Conservation (phyloP, 2,329 filamentous ascomycete genomes). For the Xylariales sp. region DNA sequence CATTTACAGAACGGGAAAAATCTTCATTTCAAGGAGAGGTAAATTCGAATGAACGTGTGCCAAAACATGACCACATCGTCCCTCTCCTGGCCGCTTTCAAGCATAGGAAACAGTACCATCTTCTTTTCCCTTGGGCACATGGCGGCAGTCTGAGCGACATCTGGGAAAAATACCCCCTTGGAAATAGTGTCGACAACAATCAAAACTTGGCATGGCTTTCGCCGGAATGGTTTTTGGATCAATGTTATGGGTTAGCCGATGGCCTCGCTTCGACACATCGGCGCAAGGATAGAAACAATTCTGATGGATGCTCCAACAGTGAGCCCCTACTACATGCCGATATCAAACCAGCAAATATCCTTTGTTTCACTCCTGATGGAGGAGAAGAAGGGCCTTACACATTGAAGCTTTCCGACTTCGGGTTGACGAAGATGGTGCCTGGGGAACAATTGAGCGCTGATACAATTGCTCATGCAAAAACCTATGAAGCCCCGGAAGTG, state of each 20-base stretch:
- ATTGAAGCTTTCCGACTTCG: slow-evolving; percentile 13
- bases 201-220: slow-evolving; percentile 3
- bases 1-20: not conserved
- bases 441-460: no score
- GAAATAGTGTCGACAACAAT: not conserved
- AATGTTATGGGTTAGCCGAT: slow-evolving; percentile 12
- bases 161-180: slow-evolving; percentile 6
- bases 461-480: slow-evolving; percentile 8
- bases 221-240: slow-evolving; percentile 8
- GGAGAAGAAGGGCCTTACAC: not conserved
- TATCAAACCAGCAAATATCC: slow-evolving; percentile 12
- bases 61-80: slow-evolving; percentile 9
- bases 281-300: not conserved
- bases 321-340: slow-evolving; percentile 10
- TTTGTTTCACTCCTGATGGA: slow-evolving; percentile 8
- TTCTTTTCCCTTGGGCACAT: slow-evolving; percentile 12
- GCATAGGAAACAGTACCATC: slow-evolving; percentile 5
- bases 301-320: no score
- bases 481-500: slow-evolving; percentile 11
- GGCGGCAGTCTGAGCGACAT: slow-evolving; percentile 8
- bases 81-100: slow-evolving; percentile 12
- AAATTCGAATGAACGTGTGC: slow-evolving; percentile 4
- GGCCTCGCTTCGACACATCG: not conserved
- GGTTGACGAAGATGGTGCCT: slow-evolving; percentile 5
- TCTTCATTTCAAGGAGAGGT: not conserved